Percentiles rank a stretch among this genome's conserved stretches.
phyloP scores from a whole-genome alignment of 805 yeast species.

The Pichia cephalocereana region DNA sequence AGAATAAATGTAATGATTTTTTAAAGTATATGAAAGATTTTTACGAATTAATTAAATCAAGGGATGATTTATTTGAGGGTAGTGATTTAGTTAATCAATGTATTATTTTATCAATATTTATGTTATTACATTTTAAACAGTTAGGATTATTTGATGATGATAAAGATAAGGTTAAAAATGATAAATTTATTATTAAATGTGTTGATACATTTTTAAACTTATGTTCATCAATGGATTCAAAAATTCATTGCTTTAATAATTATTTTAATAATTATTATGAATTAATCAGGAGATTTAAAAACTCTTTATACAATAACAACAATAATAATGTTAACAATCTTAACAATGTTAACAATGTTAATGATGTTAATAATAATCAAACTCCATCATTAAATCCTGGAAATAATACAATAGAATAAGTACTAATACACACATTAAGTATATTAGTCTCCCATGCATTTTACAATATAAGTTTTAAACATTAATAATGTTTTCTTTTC shows the following conservation, averaged over 20 bases:
- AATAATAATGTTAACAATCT: neutral
- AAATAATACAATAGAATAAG: neutral
- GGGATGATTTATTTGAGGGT: neutral
- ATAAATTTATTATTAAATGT: neutral
- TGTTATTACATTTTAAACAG: slow-evolving; percentile 4
- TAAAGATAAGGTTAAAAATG: neutral
- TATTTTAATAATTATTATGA: slow-evolving; percentile 1
- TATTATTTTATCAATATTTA: slow-evolving; percentile 1
- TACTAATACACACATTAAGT: neutral
- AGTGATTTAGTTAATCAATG: slow-evolving; percentile 4
- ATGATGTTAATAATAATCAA: no score
- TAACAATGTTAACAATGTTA: no score
- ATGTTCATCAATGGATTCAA: neutral
- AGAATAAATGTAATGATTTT: neutral
- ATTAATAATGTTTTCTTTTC: no score
- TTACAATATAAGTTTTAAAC: no score
- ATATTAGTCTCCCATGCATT: no score
- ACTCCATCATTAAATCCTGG: neutral
- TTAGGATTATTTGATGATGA: slow-evolving; percentile 1
- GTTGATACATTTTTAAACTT: neutral
- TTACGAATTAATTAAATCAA: neutral
- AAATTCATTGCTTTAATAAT: slow-evolving; percentile 1
- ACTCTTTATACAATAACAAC: neutral
- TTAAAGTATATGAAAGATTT: neutral
- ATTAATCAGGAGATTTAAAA: slow-evolving; percentile 1